Percentiles rank a stretch among this genome's conserved stretches.
These are phyloP conservation scores for Vitis rupestris DNA, from an alignment of 164 flowering plant species.

Conservation along the genomic window DNA sequence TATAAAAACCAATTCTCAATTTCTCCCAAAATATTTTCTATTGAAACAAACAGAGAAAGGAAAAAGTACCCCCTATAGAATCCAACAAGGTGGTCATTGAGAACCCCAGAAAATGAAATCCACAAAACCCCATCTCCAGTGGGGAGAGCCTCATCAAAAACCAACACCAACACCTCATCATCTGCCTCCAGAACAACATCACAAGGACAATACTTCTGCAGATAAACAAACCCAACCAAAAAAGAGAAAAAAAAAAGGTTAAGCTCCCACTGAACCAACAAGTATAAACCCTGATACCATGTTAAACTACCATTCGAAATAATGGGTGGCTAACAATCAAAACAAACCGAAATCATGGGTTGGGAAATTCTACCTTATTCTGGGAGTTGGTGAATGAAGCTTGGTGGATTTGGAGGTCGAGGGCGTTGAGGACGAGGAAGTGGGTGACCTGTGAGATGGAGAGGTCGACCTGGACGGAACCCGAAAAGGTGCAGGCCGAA, in stretches of 20 bases:
- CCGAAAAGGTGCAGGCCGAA: slow-evolving; percentile 53
- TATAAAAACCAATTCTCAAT: no score
- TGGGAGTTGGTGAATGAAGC: slow-evolving; percentile 27
- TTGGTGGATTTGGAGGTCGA: slow-evolving; percentile 40
- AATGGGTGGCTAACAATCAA: neutral
- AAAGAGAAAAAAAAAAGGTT: neutral
- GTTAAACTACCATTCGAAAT: no score
- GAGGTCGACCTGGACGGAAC: slow-evolving; percentile 41
- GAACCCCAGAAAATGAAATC: slow-evolving; percentile 30
- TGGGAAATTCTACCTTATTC: slow-evolving; percentile 11
- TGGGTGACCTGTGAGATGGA: slow-evolving; percentile 42
- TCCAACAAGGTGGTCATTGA: slow-evolving; percentile 27
- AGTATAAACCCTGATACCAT: no score
- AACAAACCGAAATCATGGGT: neutral
- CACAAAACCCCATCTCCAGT: slow-evolving; percentile 37
- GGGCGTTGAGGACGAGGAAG: slow-evolving; percentile 63
- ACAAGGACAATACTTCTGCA: slow-evolving; percentile 32
- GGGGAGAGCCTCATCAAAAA: slow-evolving; percentile 33
- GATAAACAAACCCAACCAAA: no score
- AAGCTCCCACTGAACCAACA: neutral
- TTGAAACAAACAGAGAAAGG: no score
- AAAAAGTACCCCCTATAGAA: slow-evolving; percentile 23
- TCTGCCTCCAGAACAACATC: slow-evolving; percentile 38
- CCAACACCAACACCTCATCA: slow-evolving; percentile 62
- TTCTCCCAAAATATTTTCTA: no score